phyloP scores from a whole-genome alignment of 1,139 yeast genomes.

The Candida dubliniensis region DNA sequence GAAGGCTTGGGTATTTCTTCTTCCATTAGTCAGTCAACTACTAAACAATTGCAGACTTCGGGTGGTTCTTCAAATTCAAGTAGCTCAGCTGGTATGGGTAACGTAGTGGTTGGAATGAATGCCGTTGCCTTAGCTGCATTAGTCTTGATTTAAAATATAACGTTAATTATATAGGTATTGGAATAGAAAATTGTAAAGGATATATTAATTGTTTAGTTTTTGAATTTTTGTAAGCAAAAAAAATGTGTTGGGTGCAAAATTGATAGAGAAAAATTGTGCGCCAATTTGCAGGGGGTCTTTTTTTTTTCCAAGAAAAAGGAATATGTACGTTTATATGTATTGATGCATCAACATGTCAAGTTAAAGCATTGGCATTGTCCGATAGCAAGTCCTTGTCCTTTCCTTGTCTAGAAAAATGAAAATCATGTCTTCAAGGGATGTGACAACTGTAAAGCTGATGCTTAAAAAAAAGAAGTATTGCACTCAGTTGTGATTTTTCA shows the following conservation, averaged over 20 bases:
- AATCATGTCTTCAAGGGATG: constrained; percentile 3
- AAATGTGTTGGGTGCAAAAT: background rate
- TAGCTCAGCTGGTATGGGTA: constrained; percentile 3
- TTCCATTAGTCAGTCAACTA: constrained; percentile 1
- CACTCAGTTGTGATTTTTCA: background rate
- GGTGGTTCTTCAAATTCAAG: background rate
- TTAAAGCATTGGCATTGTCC: background rate
- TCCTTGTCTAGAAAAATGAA: constrained; percentile 1
- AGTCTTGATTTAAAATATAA: constrained; percentile 4
- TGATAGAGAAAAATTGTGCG: background rate
- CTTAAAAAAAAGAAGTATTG: background rate
- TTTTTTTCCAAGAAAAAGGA: background rate
- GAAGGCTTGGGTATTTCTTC: background rate
- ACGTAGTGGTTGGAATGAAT: constrained; percentile 1
- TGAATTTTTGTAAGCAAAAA: background rate
- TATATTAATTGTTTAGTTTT: background rate
- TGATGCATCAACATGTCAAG: constrained; percentile 1
- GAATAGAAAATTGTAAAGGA: background rate
- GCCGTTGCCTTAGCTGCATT: constrained; percentile 5
- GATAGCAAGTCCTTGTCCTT: background rate
- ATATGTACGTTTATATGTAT: background rate
- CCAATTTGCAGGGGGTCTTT: background rate
- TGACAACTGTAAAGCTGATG: background rate
- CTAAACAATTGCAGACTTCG: background rate
- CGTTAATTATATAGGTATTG: background rate